These are phyloP conservation scores for Licmophora abbreviata DNA, from an alignment of 108 stramenopile genomes.

Conservation along the genomic window DNA sequence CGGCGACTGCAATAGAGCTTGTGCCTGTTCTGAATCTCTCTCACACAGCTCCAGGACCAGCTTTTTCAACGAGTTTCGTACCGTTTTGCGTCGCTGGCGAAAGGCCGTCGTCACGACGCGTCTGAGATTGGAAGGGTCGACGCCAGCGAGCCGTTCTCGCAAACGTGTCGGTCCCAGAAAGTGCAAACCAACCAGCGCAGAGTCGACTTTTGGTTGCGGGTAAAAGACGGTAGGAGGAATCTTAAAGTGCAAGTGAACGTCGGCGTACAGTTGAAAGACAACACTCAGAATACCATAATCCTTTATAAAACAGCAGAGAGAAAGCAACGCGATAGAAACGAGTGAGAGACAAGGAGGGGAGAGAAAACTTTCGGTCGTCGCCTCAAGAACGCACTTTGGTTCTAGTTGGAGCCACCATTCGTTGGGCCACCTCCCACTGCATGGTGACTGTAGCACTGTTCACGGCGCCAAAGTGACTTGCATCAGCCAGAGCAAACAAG, in stretches of 20 bases:
- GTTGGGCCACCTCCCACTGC: constrained; percentile 94
- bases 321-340: neutral
- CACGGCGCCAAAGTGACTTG: constrained; percentile 76
- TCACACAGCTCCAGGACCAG: constrained; percentile 38
- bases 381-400: constrained; percentile 27
- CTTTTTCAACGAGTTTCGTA: constrained; percentile 83
- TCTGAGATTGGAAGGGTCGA: constrained; percentile 68
- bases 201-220: constrained; percentile 94
- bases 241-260: constrained; percentile 83
- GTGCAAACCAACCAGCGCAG: constrained; percentile 86
- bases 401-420: constrained; percentile 72
- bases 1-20: constrained; percentile 26
- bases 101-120: constrained; percentile 83
- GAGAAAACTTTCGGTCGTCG: neutral
- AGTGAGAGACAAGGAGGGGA: neutral
- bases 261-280: constrained; percentile 91
- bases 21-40: constrained; percentile 29
- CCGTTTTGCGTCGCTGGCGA: constrained; percentile 92
- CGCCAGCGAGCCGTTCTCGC: constrained; percentile 62
- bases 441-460: constrained; percentile 91
- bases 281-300: constrained; percentile 95
- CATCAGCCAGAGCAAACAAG: constrained; percentile 92
- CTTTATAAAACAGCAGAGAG: constrained; percentile 9
- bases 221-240: constrained; percentile 97
- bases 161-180: constrained; percentile 65